Evolutionary conservation across 1,139 yeast species (phyloP).

Genomic region (Sugiyamaella xylanicola): DNA sequence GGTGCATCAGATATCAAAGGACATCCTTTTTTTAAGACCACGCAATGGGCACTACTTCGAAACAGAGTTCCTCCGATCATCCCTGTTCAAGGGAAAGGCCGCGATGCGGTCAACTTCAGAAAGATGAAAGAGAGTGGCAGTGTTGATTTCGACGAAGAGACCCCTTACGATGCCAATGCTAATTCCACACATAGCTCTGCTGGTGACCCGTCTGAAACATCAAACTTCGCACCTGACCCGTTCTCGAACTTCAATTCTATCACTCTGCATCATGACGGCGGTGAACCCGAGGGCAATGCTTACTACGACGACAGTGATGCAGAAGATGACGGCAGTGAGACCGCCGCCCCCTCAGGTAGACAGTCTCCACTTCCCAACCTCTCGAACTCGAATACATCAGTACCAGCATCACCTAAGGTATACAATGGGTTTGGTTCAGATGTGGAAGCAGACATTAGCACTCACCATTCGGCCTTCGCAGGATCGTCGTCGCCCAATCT

Average conservation of each 20-base stretch:
- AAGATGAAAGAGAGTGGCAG: slow-evolving; percentile 40
- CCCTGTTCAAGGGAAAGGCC: slow-evolving; percentile 75
- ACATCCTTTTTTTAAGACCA: slow-evolving; percentile 85
- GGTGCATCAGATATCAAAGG: slow-evolving; percentile 94
- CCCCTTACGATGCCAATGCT: neutral
- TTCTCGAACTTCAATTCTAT: slow-evolving; percentile 87
- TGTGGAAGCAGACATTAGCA: slow-evolving; percentile 10
- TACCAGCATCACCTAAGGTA: neutral
- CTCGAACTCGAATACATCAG: neutral
- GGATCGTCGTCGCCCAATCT: slow-evolving; percentile 7
- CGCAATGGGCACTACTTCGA: slow-evolving; percentile 93
- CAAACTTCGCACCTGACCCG: slow-evolving; percentile 55
- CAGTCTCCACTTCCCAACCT: neutral
- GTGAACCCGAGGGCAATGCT: slow-evolving; percentile 15
- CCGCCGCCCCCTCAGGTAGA: neutral
- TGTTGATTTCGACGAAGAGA: slow-evolving; percentile 37
- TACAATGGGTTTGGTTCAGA: slow-evolving; percentile 1
- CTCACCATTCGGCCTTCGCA: slow-evolving; percentile 3
- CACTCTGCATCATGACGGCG: slow-evolving; percentile 69
- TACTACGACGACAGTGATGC: slow-evolving; percentile 28
- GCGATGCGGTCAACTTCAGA: slow-evolving; percentile 42
- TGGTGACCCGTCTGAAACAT: slow-evolving; percentile 26
- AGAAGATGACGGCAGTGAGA: slow-evolving; percentile 15
- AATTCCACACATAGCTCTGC: slow-evolving; percentile 20
- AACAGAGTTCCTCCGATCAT: slow-evolving; percentile 94